These are phyloP conservation scores for Calonectria leucothoes DNA, from an alignment of 2,329 filamentous ascomycete genomes.

Conservation along the genomic window DNA sequence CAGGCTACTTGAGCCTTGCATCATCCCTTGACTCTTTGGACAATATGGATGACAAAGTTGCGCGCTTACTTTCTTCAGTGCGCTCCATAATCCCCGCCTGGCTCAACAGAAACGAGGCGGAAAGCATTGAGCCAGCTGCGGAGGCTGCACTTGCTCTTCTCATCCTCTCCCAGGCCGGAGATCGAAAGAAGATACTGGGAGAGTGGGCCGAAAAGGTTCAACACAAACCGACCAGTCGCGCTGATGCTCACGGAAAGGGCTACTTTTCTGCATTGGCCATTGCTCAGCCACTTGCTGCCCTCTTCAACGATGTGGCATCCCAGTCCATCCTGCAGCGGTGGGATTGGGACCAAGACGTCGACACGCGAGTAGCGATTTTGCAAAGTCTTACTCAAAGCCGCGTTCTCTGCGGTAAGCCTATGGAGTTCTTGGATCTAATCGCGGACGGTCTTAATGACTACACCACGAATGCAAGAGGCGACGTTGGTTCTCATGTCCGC, in stretches of 20 bases:
- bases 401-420: constrained; percentile 54
- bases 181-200: constrained; percentile 53
- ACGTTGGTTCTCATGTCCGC: constrained; percentile 88
- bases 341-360: constrained; percentile 60
- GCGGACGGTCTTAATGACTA: constrained; percentile 83
- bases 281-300: constrained; percentile 56
- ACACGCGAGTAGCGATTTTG: constrained; percentile 66
- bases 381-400: constrained; percentile 63
- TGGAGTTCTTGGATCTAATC: constrained; percentile 59
- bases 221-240: constrained; percentile 46
- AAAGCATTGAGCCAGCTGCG: constrained; percentile 62
- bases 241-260: constrained; percentile 56
- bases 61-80: constrained; percentile 41
- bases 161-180: constrained; percentile 52
- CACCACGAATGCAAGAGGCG: constrained; percentile 87
- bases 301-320: constrained; percentile 49
- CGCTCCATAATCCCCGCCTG: constrained; percentile 54
- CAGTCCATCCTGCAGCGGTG: constrained; percentile 64
- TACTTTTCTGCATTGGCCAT: constrained; percentile 66
- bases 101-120: constrained; percentile 62
- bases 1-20: constrained; percentile 37
- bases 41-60: constrained; percentile 16
- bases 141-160: constrained; percentile 63
- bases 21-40: constrained; percentile 28
- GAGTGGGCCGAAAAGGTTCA: constrained; percentile 60